Evolutionary conservation across 164 flowering plant genomes (phyloP).

Genomic region (Berberis thunbergii): DNA sequence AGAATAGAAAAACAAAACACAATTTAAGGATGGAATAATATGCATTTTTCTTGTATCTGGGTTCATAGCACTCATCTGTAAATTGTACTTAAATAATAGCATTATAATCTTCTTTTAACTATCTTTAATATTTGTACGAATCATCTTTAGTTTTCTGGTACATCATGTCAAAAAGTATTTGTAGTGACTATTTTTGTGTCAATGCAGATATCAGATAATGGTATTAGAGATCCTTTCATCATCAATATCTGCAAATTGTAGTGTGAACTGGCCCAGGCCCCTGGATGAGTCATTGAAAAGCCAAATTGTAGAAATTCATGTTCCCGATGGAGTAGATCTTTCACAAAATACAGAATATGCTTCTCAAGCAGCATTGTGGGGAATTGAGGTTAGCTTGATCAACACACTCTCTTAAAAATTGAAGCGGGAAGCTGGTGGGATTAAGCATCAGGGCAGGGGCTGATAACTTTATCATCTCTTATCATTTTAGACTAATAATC

Average conservation of each 20-base stretch:
- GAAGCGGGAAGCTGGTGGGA: not conserved
- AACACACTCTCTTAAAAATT: constrained; percentile 4
- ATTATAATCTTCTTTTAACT: not conserved
- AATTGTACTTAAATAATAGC: too few species aligned
- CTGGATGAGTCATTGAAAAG: constrained; percentile 30
- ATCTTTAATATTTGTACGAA: too few species aligned
- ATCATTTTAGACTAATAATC: constrained; percentile 16
- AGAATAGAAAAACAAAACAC: too few species aligned
- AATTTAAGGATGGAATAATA: too few species aligned
- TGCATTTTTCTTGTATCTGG: too few species aligned
- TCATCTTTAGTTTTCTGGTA: not conserved
- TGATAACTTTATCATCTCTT: not conserved
- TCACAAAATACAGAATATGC: constrained; percentile 74
- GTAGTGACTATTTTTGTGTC: not conserved
- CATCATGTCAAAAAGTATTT: not conserved
- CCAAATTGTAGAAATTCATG: constrained; percentile 56
- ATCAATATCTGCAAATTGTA: constrained; percentile 32
- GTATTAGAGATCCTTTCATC: constrained; percentile 67
- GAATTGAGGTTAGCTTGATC: constrained; percentile 66
- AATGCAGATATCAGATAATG: constrained; percentile 67
- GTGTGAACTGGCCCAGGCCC: constrained; percentile 26
- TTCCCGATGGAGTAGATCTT: constrained; percentile 72
- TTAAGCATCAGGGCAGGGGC: not conserved
- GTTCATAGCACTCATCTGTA: too few species aligned
- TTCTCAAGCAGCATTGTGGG: constrained; percentile 95